Evolutionary conservation across 1,139 yeast genomes (phyloP), one percentile per base, ranked within the genome.

Genomic region (Torulaspora globosa): DNA sequence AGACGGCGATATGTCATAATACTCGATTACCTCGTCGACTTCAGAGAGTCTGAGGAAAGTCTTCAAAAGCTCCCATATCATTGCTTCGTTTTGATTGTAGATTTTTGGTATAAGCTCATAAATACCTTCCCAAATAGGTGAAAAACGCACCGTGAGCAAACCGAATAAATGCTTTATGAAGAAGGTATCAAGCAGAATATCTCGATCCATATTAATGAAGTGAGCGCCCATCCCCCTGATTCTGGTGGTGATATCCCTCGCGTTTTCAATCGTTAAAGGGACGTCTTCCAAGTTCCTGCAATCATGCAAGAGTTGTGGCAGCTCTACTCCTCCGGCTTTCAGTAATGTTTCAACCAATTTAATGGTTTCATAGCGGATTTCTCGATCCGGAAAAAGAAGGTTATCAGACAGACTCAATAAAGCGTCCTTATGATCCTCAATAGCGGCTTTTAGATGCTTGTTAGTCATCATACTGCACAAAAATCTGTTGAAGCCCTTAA

Each of bases 61-160:
- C 41, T 63, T 64, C 0, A 80, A 67, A 18, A 78, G 59, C 0
- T 71, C 61, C 95, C 96, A 90, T 1, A 86, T 71, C 5, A 70
- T 50, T 0, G 66, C 65, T 5, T 74, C 72, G 44, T 76, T 70
- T 42, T 72, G 73, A 10, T 67, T 70, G 10, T 71, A 66, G 8
- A 83, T 65, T 6, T 63, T 59, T 0, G 82, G 78, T 8, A 86
- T 59, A 5, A 77, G 74, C 51, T 83, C 92, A 46, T 74, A 70
- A 2, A 85, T 83, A 4, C 85, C 86, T 16, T 78, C 76, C 95
- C 96, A 88, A 24, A 84, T 74, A 1, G 98, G 98, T 50, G 88
- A 85, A 58, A 92, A 89, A 51, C 79, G 78, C 39, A 82, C 81
- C 1, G 89, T 74, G 41, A 90, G 68, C 51, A 85, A 71, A 23